Percentiles rank a stretch among this genome's conserved stretches.
These are phyloP conservation scores for Suillus placidus DNA, from an alignment of 768 basidiomycete genomes.

Conservation along the genomic window DNA sequence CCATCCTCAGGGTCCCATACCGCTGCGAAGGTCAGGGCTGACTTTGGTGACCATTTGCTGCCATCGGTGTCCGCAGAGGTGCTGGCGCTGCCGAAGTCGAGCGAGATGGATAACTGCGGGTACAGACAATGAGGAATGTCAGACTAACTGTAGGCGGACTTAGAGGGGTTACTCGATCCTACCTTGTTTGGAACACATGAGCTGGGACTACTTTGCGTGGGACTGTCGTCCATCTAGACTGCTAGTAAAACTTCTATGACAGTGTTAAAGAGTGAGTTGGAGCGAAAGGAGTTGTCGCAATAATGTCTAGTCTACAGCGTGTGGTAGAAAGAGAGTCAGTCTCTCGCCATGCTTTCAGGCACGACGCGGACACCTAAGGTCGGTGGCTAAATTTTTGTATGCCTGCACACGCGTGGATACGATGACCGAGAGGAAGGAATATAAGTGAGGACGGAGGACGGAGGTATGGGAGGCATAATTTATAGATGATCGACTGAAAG, in stretches of 20 bases:
- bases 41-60: constrained; percentile 58
- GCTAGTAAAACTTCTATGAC: too few relatives aligned
- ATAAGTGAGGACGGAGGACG: constrained; percentile 5
- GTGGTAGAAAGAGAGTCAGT: background rate
- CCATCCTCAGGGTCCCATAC: constrained; percentile 62
- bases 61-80: constrained; percentile 14
- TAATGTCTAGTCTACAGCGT: background rate
- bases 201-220: background rate
- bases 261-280: background rate
- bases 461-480: constrained; percentile 19
- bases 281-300: background rate
- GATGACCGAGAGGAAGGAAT: constrained; percentile 11
- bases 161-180: background rate
- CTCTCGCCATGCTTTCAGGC: background rate
- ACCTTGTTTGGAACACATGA: constrained; percentile 21
- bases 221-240: background rate
- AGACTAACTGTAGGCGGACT: background rate
- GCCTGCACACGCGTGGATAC: constrained; percentile 24
- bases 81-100: constrained; percentile 20
- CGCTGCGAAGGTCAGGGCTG: constrained; percentile 60
- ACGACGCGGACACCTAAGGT: background rate
- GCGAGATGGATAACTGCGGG: constrained; percentile 26
- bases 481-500: constrained; percentile 22
- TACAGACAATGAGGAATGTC: background rate
- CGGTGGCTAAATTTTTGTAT: constrained; percentile 24